Percentiles rank a stretch among this genome's conserved stretches.
These are phyloP conservation scores for Blastobotrys illinoisensis DNA, from an alignment of 1,139 yeast genomes.

Conservation along the genomic window DNA sequence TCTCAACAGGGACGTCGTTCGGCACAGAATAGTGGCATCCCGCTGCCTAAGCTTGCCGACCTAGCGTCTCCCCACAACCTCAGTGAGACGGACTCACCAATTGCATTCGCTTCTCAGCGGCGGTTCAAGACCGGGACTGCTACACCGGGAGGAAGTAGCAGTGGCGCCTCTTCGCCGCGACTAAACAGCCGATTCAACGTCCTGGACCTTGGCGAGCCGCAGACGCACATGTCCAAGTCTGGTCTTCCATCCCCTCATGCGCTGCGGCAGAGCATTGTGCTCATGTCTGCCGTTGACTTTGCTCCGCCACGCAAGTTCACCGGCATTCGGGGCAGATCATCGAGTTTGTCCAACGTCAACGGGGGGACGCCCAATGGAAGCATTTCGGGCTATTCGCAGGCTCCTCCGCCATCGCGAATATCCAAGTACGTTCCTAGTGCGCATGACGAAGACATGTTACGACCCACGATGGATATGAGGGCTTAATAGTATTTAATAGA, in stretches of 20 bases:
- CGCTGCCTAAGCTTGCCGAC: slow-evolving; percentile 23
- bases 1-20: slow-evolving; percentile 15
- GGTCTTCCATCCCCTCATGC: slow-evolving; percentile 30
- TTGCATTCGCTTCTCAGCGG: slow-evolving; percentile 29
- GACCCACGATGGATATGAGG: slow-evolving; percentile 29
- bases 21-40: slow-evolving; percentile 10
- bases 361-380: not conserved
- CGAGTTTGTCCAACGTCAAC: slow-evolving; percentile 3
- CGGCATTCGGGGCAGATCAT: slow-evolving; percentile 11
- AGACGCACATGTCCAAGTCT: not conserved
- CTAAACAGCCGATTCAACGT: slow-evolving; percentile 20
- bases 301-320: slow-evolving; percentile 30
- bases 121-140: slow-evolving; percentile 11
- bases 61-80: slow-evolving; percentile 33
- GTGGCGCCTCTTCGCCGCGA: slow-evolving; percentile 14
- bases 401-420: slow-evolving; percentile 4
- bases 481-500: slow-evolving; percentile 5
- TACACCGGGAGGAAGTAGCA: not conserved
- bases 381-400: slow-evolving; percentile 1
- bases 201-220: slow-evolving; percentile 4
- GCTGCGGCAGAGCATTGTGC: slow-evolving; percentile 28
- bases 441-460: slow-evolving; percentile 22
- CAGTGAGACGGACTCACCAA: slow-evolving; percentile 27
- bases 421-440: slow-evolving; percentile 21
- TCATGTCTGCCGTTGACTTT: slow-evolving; percentile 28